These are phyloP conservation scores for Aspergillus brasiliensis DNA, from an alignment of 2,329 filamentous ascomycete species.

Conservation along the genomic window DNA sequence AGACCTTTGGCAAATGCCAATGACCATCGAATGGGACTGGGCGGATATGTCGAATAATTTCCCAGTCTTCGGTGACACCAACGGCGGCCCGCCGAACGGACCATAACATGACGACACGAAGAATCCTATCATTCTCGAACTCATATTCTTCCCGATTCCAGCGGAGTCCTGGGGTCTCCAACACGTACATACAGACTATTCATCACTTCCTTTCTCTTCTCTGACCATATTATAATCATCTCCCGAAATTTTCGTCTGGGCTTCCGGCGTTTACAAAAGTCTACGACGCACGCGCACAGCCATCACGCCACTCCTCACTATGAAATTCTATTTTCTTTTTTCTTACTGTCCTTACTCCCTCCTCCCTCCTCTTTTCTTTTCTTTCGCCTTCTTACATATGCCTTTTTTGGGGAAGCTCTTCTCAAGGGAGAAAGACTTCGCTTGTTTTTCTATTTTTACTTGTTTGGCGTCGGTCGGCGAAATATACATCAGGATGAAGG, in stretches of 20 bases:
- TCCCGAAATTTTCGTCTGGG: background rate
- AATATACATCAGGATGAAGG: background rate
- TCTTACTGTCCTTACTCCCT: background rate
- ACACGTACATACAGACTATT: background rate
- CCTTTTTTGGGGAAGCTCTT: background rate
- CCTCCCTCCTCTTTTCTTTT: background rate
- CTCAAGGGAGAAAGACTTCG: background rate
- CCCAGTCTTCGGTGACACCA: conserved; percentile 34
- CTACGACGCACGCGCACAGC: background rate
- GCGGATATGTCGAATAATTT: conserved; percentile 49
- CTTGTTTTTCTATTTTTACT: background rate
- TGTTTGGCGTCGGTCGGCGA: background rate
- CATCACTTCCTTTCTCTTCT: background rate
- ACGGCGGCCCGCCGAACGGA: background rate
- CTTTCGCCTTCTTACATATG: background rate
- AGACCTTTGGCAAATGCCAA: conserved; percentile 92
- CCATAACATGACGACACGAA: background rate
- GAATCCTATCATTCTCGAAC: background rate
- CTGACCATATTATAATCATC: background rate
- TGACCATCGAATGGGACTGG: conserved; percentile 93
- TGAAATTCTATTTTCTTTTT: background rate
- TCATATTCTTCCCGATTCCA: background rate
- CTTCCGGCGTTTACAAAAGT: background rate
- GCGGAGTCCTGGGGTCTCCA: background rate
- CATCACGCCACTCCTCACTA: background rate